These are phyloP conservation scores for Biscogniauxia sp. DNA, from an alignment of 2,329 filamentous ascomycete species.

Conservation along the genomic window DNA sequence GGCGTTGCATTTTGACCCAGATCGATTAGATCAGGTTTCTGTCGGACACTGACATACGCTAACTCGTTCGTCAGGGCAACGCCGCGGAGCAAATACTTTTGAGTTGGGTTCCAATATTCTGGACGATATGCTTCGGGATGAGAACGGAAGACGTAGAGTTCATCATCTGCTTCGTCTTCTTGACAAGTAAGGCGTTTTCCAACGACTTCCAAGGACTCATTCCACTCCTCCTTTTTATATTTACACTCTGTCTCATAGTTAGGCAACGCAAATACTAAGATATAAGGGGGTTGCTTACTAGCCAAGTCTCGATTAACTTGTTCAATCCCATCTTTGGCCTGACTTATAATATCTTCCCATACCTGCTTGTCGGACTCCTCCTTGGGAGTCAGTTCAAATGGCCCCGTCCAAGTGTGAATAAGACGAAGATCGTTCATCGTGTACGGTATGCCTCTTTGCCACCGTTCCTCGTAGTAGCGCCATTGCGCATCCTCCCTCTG, in stretches of 20 bases:
- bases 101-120: slow-evolving; percentile 38
- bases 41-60: slow-evolving; percentile 49
- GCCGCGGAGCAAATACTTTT: slow-evolving; percentile 51
- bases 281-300: slow-evolving; percentile 30
- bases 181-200: slow-evolving; percentile 32
- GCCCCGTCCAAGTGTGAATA: slow-evolving; percentile 40
- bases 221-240: slow-evolving; percentile 16
- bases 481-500: slow-evolving; percentile 28
- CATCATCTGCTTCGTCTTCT: slow-evolving; percentile 30
- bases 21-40: slow-evolving; percentile 42
- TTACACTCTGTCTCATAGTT: slow-evolving; percentile 22
- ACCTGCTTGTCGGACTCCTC: slow-evolving; percentile 30
- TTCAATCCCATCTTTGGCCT: slow-evolving; percentile 34
- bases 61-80: slow-evolving; percentile 46
- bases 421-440: slow-evolving; percentile 29
- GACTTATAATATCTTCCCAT: slow-evolving; percentile 34
- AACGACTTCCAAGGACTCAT: slow-evolving; percentile 20
- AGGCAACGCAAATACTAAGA: slow-evolving; percentile 1
- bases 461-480: slow-evolving; percentile 23
- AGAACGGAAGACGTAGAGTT: slow-evolving; percentile 27
- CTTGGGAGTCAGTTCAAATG: slow-evolving; percentile 35
- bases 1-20: slow-evolving; percentile 33
- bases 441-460: slow-evolving; percentile 17
- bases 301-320: slow-evolving; percentile 33
- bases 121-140: slow-evolving; percentile 25